Evolutionary conservation across 257 asterid genomes (phyloP).

Genomic region (Scutellaria barbata): DNA sequence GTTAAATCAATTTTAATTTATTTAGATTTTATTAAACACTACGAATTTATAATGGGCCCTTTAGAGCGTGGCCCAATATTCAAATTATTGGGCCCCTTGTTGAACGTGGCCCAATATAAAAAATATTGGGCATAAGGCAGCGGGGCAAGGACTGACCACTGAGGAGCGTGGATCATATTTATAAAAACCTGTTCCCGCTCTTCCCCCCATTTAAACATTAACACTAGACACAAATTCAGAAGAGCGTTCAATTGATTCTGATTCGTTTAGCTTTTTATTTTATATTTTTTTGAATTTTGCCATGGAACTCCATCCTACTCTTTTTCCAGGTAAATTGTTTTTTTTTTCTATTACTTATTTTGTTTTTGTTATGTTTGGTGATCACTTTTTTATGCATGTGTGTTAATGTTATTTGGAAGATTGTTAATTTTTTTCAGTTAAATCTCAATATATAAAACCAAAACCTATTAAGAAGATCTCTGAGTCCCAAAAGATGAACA

Average conservation of each 20-base stretch:
- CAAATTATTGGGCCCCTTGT: not conserved
- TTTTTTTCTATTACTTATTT: not conserved
- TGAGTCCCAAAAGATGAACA: slow-evolving; percentile 41
- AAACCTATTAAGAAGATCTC: slow-evolving; percentile 42
- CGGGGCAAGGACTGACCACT: not conserved
- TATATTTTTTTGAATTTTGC: slow-evolving; percentile 17
- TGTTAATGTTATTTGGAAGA: not conserved
- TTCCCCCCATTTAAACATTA: slow-evolving; percentile 28
- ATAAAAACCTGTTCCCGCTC: slow-evolving; percentile 45
- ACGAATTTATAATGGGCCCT: no score
- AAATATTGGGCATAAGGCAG: not conserved
- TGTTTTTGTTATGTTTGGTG: not conserved
- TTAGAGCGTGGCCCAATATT: not conserved
- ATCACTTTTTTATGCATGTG: slow-evolving; percentile 6
- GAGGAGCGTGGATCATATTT: slow-evolving; percentile 17
- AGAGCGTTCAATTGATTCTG: not conserved
- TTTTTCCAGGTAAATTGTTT: slow-evolving; percentile 54
- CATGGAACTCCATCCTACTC: slow-evolving; percentile 70
- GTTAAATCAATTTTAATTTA: no score
- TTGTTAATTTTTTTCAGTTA: slow-evolving; percentile 43
- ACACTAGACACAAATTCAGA: not conserved
- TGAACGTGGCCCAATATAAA: not conserved
- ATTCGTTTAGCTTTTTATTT: not conserved
- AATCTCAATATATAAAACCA: slow-evolving; percentile 39
- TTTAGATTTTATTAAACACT: no score